These are phyloP conservation scores for Penicillium sp. DNA, from an alignment of 2,329 filamentous ascomycete species.

Conservation along the genomic window DNA sequence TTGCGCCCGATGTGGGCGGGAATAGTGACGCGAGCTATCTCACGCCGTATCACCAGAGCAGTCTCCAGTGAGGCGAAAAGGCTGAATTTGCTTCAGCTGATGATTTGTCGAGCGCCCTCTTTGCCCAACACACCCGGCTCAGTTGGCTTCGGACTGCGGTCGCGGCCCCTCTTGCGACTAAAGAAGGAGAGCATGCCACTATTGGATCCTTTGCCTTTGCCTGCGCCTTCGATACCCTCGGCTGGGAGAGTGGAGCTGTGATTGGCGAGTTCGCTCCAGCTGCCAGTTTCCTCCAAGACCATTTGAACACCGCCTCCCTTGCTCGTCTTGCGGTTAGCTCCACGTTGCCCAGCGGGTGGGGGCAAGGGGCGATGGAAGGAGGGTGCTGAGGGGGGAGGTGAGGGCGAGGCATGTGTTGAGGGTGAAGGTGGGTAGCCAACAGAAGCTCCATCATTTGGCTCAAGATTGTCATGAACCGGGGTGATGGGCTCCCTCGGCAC, in stretches of 20 bases:
- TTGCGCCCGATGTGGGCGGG: too few relatives aligned
- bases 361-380: conserved; percentile 39
- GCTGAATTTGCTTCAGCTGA: conserved; percentile 48
- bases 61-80: neutral
- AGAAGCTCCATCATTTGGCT: conserved; percentile 21
- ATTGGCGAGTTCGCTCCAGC: conserved; percentile 85
- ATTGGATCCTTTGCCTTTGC: conserved; percentile 45
- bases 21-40: too few relatives aligned
- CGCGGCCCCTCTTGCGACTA: conserved; percentile 79
- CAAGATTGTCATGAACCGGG: conserved; percentile 26
- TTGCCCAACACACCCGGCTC: conserved; percentile 91
- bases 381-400: conserved; percentile 26
- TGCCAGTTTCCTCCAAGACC: conserved; percentile 79
- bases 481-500: conserved; percentile 18
- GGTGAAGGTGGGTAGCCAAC: conserved; percentile 24
- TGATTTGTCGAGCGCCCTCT: conserved; percentile 80
- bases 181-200: conserved; percentile 87
- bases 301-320: conserved; percentile 83
- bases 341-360: conserved; percentile 45
- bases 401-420: conserved; percentile 22
- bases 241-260: conserved; percentile 69
- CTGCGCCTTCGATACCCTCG: conserved; percentile 50
- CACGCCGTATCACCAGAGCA: neutral
- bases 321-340: conserved; percentile 64
- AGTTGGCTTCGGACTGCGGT: conserved; percentile 87